Evolutionary conservation across 192 early-diverging fungal species (phyloP), one percentile per base, ranked within the genome.

Genomic region (Globomyces pollinis-pini): DNA sequence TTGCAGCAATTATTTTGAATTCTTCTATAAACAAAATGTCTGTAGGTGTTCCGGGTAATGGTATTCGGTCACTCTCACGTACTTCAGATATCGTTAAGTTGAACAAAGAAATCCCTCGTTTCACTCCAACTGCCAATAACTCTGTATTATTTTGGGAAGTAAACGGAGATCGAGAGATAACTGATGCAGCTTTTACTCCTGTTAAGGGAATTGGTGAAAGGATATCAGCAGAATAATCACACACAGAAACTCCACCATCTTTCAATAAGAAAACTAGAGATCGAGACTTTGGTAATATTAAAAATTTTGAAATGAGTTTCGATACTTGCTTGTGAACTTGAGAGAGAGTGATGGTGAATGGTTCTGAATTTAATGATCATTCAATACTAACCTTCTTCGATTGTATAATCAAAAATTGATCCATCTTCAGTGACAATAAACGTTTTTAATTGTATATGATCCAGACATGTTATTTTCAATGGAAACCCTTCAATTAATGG

Each of bases 381-480:
- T n/a, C n/a, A n/a, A n/a, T n/a, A n/a, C n/a, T n/a, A n/a, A n/a
- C n/a, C n/a, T 13, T 77, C 78, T 34, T 72, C 62, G 15, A 80
- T 51, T 12, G 34, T 38, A 41, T 75, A 80, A 15, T 68, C 53
- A 8, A 80, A 60, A 16, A 80, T 31, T 3, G 78, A 74, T 49
- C 70, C 67, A 29, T 69, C 64, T 3, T 55, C 50, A 1, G 74
- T 68, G 29, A 70, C 71, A n/a, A 74, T 56, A 30, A 75, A 38
- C 26, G 76, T 38, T 33, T 56, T 61, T 23, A 59, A 41, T 34
- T 51, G 67, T 69, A 39, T 16, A 26, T 39, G 26, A 31, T 57
- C 55, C n/a, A 57, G n/a, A 41, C 55, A 57, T 18, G 55, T 30
- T 6, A 57, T 57, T 29, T 34, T 23, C 5, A 57, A 38, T 15